Evolutionary conservation across 2,329 filamentous ascomycete species (phyloP), one percentile per base, ranked within the genome.

Genomic region (Xenoacremonium recifei): DNA sequence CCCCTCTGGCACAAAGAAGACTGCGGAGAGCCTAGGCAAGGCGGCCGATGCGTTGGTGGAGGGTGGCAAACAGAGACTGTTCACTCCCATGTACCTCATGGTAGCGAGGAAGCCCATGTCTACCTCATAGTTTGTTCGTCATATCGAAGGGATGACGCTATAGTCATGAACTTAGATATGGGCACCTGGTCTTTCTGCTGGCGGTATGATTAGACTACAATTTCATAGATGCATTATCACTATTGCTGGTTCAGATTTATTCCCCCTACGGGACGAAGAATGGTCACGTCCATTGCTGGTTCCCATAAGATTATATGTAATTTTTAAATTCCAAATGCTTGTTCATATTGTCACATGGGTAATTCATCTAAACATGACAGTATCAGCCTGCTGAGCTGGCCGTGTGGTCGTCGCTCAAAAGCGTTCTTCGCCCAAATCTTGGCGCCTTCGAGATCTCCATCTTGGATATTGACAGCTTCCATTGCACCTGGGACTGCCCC

Each of bases 21-120:
- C 89, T 11, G 89, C 89, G 9, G 85, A 95, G 66, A 88, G 85
- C 56, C 67, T 96, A 54, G 88, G 82, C 2, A 62, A 79, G 42
- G 90, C 86, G 11, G 89, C 80, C 4, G 90, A 95, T 65, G 85
- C 80, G 47, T 72, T 96, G 41, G 90, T 95, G 4, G 85, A 84
- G 37, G 90, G 91, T 59, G 90, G 84, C 6, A 80, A 82, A 69
- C 75, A 86, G 72, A 88, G 93, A 68, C 74, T 96, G 32, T 96
- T 96, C 69, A 96, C 90, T 3, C 91, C 91, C 16, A 96, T 96
- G 91, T 96, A 95, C 70, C 71, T 96, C 60, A 95, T 95, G 87
- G 80, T 95, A 38, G 90, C 81, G 42, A 80, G 85, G 67, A 95
- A 95, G 75, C 87, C 89, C 5, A 7, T 27, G n/a, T n/a, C n/a